Evolutionary conservation across 345 rosid species (phyloP).

Genomic region (Sapria himalayana): DNA sequence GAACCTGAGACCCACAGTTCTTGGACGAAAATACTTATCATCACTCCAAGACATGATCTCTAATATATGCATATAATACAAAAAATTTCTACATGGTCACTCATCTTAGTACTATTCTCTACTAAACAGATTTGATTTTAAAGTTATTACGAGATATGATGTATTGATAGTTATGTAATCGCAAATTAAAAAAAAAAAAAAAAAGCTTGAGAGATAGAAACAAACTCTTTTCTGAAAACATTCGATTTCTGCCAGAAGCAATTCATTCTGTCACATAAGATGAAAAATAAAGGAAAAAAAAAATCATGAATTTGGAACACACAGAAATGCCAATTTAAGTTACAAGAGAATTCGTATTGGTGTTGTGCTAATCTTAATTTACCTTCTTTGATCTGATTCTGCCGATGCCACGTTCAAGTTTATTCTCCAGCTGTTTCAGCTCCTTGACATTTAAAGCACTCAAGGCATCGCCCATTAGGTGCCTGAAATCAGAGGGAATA

Average conservation of each 20-base stretch:
- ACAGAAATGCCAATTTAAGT: neutral
- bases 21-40: no score
- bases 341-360: constrained; percentile 2
- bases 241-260: constrained; percentile 86
- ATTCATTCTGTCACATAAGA: constrained; percentile 49
- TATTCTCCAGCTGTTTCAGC: constrained; percentile 83
- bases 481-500: constrained; percentile 22
- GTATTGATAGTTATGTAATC: neutral
- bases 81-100: no score
- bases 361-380: neutral
- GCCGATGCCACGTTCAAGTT: constrained; percentile 84
- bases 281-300: constrained; percentile 1
- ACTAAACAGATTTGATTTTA: no score
- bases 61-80: no score
- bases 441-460: constrained; percentile 68
- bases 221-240: constrained; percentile 72
- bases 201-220: neutral
- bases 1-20: no score
- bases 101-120: no score
- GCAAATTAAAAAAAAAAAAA: neutral
- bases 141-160: no score
- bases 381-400: constrained; percentile 97
- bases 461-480: constrained; percentile 79
- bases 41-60: no score
- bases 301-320: neutral